Percentiles rank a stretch among this genome's conserved stretches.
Conservation (phyloP, 768 basidiomycete genomes). For the Mycena polygramma region DNA sequence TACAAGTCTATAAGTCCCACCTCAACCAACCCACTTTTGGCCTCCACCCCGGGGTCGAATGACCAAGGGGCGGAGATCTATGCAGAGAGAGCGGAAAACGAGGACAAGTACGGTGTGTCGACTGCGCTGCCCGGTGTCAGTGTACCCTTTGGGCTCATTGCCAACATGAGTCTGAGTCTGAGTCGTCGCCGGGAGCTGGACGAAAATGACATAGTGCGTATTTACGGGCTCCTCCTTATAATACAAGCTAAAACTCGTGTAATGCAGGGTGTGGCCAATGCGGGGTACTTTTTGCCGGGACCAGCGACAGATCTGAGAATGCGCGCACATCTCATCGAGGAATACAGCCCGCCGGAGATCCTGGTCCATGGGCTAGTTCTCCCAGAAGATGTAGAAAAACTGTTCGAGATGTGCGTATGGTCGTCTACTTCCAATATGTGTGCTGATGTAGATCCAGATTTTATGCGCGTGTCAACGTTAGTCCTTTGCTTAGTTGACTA, state of each 20-base stretch:
- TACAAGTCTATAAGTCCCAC: slow-evolving; percentile 14
- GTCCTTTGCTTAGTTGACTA: slow-evolving; percentile 39
- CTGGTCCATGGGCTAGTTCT: slow-evolving; percentile 84
- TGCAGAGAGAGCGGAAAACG: slow-evolving; percentile 44
- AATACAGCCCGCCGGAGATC: slow-evolving; percentile 85
- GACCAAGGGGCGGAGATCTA: slow-evolving; percentile 2
- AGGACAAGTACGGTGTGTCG: slow-evolving; percentile 56
- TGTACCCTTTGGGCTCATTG: slow-evolving; percentile 83
- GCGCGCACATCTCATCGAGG: slow-evolving; percentile 80
- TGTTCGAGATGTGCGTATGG: slow-evolving; percentile 81
- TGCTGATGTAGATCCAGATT: slow-evolving; percentile 59
- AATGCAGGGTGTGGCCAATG: slow-evolving; percentile 83
- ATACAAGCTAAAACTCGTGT: neutral
- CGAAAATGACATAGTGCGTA: slow-evolving; percentile 74
- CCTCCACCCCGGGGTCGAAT: slow-evolving; percentile 34
- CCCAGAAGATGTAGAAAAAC: slow-evolving; percentile 81
- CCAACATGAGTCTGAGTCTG: slow-evolving; percentile 76
- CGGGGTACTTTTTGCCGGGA: slow-evolving; percentile 84
- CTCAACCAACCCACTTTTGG: slow-evolving; percentile 25
- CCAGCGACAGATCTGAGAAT: slow-evolving; percentile 82
- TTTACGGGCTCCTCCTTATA: slow-evolving; percentile 30
- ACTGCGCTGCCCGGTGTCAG: slow-evolving; percentile 72
- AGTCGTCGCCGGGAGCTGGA: slow-evolving; percentile 60
- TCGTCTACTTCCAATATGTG: slow-evolving; percentile 2
- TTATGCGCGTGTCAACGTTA: slow-evolving; percentile 77